Conservation (phyloP, 176 grass and related monocot species). For the Carex myosuroides region DNA sequence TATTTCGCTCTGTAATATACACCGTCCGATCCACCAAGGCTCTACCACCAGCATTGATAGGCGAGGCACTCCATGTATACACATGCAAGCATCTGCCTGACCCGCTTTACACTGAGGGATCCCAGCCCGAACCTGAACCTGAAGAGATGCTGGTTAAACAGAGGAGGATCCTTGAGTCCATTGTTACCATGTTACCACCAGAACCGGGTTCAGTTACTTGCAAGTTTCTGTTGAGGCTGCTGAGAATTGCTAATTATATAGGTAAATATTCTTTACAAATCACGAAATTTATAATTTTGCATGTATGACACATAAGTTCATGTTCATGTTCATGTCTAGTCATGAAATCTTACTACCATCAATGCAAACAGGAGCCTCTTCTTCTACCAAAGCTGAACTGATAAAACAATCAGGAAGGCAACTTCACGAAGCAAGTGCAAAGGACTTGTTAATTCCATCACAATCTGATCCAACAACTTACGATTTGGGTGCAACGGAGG, state of each 20-base stretch:
- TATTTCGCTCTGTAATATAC: constrained; percentile 70
- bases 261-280: not conserved
- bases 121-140: not conserved
- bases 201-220: constrained; percentile 57
- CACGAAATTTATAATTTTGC: not conserved
- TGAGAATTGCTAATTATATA: constrained; percentile 58
- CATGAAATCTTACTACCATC: not conserved
- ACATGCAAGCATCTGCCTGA: constrained; percentile 74
- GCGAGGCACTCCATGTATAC: constrained; percentile 94
- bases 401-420: constrained; percentile 55
- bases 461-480: constrained; percentile 35
- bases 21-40: constrained; percentile 54
- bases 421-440: constrained; percentile 49
- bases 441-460: constrained; percentile 63
- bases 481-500: constrained; percentile 62
- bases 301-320: not conserved
- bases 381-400: constrained; percentile 80
- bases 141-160: constrained; percentile 46
- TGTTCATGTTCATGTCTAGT: not conserved
- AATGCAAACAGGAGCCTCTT: constrained; percentile 36
- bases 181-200: constrained; percentile 71
- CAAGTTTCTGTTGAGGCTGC: constrained; percentile 65
- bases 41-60: constrained; percentile 66
- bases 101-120: constrained; percentile 20
- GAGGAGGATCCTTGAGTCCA: constrained; percentile 67